These are phyloP conservation scores for Lipomyces lipofer DNA, from an alignment of 805 yeast genomes.

Conservation along the genomic window DNA sequence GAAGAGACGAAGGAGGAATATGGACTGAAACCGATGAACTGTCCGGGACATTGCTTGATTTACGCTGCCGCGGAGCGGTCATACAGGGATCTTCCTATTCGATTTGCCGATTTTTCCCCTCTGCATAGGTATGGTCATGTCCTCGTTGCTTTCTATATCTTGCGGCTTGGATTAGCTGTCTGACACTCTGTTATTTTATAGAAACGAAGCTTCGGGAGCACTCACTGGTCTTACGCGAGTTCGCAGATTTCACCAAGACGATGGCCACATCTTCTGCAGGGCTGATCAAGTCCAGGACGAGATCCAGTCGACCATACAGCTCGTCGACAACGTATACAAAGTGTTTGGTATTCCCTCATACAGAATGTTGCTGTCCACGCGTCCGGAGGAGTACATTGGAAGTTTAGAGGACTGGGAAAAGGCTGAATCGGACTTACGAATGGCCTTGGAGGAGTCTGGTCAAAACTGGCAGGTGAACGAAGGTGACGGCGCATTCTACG, in stretches of 20 bases:
- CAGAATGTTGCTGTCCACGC: constrained; percentile 94
- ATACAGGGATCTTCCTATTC: constrained; percentile 96
- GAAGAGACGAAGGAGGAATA: constrained; percentile 46
- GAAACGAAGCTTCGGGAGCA: constrained; percentile 93
- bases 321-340: constrained; percentile 82
- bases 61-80: constrained; percentile 92
- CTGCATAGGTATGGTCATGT: constrained; percentile 60
- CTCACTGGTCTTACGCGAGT: constrained; percentile 93
- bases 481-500: constrained; percentile 96
- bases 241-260: constrained; percentile 98
- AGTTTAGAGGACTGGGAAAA: constrained; percentile 90
- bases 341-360: constrained; percentile 84
- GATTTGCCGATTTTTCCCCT: constrained; percentile 98
- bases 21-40: constrained; percentile 93
- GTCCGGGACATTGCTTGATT: constrained; percentile 94
- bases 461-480: constrained; percentile 92
- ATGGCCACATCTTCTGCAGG: constrained; percentile 96
- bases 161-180: too few species aligned
- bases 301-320: constrained; percentile 80
- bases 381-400: constrained; percentile 97
- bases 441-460: constrained; percentile 80
- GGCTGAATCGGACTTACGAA: constrained; percentile 83
- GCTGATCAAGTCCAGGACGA: constrained; percentile 86
- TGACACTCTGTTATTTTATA: background rate
- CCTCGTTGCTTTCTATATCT: background rate